Percentiles rank a stretch among this genome's conserved stretches.
phyloP scores from a whole-genome alignment of 1,284 basidiomycete genomes.

The Exobasidium cylindrosporum region DNA sequence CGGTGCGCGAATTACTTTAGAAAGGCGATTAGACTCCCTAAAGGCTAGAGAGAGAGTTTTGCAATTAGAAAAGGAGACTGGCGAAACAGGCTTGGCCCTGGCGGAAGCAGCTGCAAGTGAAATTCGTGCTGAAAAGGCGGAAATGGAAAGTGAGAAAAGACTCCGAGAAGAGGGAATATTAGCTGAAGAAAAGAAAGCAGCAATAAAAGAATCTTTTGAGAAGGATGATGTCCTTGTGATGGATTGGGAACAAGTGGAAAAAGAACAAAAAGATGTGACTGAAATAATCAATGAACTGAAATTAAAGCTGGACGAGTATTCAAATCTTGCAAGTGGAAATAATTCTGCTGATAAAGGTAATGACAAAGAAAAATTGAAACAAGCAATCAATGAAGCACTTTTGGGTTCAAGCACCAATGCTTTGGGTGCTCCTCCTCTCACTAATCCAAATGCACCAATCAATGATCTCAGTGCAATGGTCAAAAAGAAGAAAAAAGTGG shows the following conservation, averaged over 20 bases:
- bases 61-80: not conserved
- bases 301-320: conserved; percentile 48
- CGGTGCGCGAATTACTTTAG: conserved; percentile 31
- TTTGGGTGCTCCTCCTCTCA: not conserved
- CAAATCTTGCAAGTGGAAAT: conserved; percentile 1
- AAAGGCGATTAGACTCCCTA: conserved; percentile 30
- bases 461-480: conserved; percentile 45
- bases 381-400: conserved; percentile 51
- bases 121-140: conserved; percentile 16
- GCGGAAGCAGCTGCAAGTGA: conserved; percentile 12
- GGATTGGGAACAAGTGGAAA: conserved; percentile 22
- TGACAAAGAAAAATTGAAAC: conserved; percentile 31
- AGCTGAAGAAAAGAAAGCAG: not conserved
- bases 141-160: not conserved
- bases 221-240: conserved; percentile 39
- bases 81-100: not conserved
- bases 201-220: conserved; percentile 16
- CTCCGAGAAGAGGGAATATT: conserved; percentile 6
- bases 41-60: conserved; percentile 20
- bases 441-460: conserved; percentile 21
- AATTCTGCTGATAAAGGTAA: not conserved
- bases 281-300: conserved; percentile 48
- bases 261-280: conserved; percentile 39
- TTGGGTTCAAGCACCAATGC: conserved; percentile 30
- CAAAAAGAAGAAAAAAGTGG: conserved; percentile 43